Base-by-base conservation (phyloP, 441 rosid genomes). In the Arabidopsis lyrata region DNA sequence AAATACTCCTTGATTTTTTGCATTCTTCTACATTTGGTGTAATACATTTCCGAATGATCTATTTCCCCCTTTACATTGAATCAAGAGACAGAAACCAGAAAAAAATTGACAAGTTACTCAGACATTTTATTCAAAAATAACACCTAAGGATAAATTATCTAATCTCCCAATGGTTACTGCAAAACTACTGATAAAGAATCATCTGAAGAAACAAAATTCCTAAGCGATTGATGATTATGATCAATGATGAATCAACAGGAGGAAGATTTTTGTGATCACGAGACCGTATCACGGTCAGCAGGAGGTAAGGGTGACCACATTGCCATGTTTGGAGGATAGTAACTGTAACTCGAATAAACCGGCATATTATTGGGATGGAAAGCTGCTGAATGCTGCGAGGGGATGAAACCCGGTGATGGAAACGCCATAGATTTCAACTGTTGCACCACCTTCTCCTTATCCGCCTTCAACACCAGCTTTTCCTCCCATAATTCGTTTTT, bases 401-500 rank as follows among this genome's bases (percentile, higher is more conserved):
- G 87, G 83, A 89, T 59, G 69, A 74, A 90, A 44, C 95, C 86
- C 0, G 92, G 50, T n/a, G 93, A 63, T 66, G 90, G 81, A 70
- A 82, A 67, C n/a, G 83, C 42, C 90, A 76, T 68, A 47, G 84
- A 75, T 77, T 90, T 89, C 86, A 92, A 6, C 80, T 84, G 89
- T 74, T 86, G 87, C 74, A 86, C 97, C 60, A 90, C 70, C 81
- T 77, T 90, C 81, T 89, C 97, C 70, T 90, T 94, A 56, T 88
- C 88, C 2, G 85, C 83, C 83, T 92, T 94, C 41, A 94, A 77
- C 2, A 77, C 72, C 8, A 86, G 83, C 77, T 94, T 94, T 78
- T 92, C 99, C 73, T 90, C 94, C 8, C 97, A 85, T 73, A 92
- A 90, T 77, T 94, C 97, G 71, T 82, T 89, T 80, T 92, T 94